Percentiles rank a stretch among this genome's conserved stretches.
Evolutionary conservation across 495 filamentous ascomycete species (phyloP).

Genomic region (Baudoinia panamericana): DNA sequence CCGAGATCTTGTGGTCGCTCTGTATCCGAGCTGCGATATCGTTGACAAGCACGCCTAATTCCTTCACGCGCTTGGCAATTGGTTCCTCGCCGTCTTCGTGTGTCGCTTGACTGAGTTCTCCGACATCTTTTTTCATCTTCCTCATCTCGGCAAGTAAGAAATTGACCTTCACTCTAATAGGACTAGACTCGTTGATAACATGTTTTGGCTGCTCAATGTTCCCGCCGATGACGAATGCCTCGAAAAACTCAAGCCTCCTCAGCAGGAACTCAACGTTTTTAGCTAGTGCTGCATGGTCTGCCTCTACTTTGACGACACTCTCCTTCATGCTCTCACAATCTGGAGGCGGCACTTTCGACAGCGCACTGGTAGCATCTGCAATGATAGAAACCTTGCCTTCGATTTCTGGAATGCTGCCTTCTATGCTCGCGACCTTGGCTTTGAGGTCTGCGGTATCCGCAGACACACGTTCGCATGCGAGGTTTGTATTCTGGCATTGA

Average conservation of each 20-base stretch:
- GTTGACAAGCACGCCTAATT: background rate
- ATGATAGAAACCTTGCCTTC: too few species aligned
- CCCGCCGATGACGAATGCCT: background rate
- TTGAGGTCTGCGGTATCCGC: too few species aligned
- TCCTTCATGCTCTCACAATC: too few species aligned
- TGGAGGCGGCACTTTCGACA: too few species aligned
- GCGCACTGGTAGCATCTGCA: too few species aligned
- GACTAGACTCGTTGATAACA: background rate
- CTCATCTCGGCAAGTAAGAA: background rate
- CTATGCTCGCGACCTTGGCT: background rate
- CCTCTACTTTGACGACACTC: too few species aligned
- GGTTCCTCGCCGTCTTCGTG: conserved; percentile 1
- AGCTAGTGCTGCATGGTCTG: background rate
- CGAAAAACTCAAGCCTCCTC: background rate
- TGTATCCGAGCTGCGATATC: background rate
- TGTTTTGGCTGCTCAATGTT: background rate
- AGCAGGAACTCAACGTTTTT: background rate
- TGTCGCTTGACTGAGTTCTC: background rate
- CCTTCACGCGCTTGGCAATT: conserved; percentile 1
- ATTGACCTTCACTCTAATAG: background rate
- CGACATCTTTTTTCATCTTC: background rate
- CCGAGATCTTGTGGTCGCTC: background rate
- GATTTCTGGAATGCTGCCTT: background rate
- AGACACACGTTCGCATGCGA: background rate
- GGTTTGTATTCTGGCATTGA: background rate